These are phyloP conservation scores for Tetrahymena malaccensis DNA, from an alignment of 73 alveolate species.

Conservation along the genomic window DNA sequence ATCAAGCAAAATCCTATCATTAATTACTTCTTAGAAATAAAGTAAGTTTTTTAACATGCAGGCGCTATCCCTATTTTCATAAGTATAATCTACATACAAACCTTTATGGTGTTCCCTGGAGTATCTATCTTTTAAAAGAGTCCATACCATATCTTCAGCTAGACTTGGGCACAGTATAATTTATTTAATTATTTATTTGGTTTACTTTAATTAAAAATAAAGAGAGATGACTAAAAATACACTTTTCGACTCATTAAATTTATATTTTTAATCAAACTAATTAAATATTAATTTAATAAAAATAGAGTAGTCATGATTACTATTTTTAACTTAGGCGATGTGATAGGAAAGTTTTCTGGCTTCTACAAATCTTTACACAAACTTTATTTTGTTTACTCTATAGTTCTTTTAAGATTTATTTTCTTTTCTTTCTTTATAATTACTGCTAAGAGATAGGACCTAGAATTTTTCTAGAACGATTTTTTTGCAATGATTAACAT, in stretches of 20 bases:
- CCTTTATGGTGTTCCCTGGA: not conserved
- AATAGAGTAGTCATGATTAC: not conserved
- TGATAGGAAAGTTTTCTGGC: not conserved
- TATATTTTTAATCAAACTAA: not conserved
- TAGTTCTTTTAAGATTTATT: not conserved
- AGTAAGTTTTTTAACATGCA: not conserved
- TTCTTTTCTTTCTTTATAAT: not conserved
- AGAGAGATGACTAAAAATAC: not conserved
- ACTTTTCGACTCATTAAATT: not conserved
- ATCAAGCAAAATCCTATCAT: not conserved
- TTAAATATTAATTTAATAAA: not conserved
- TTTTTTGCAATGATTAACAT: not conserved
- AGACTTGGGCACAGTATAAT: not conserved
- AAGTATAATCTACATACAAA: not conserved
- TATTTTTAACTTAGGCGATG: not conserved
- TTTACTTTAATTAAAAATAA: not conserved
- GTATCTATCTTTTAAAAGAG: not conserved
- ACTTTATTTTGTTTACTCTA: not conserved
- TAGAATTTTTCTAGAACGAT: not conserved
- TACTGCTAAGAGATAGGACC: not conserved
- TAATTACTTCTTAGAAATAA: not conserved
- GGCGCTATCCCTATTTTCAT: not conserved
- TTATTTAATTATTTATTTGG: too few relatives aligned
- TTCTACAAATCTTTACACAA: not conserved
- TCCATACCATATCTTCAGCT: not conserved